Evolutionary conservation across 2,329 filamentous ascomycete species (phyloP), one percentile per base, ranked within the genome.

Genomic region (Pseudogymnoascus sp.): DNA sequence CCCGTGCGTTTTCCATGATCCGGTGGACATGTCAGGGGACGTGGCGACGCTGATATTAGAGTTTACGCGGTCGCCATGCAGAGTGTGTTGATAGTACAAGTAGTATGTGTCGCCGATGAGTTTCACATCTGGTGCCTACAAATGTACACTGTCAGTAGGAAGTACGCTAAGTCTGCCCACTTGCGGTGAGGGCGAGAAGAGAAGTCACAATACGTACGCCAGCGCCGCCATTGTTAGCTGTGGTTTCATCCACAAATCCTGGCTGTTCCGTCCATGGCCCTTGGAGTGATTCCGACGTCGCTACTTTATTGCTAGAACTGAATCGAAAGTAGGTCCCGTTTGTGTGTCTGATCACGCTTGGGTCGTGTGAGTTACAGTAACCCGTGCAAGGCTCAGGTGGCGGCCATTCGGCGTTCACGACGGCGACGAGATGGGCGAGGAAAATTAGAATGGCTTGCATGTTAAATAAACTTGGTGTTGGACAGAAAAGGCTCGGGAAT

Each of bases 121-220:
- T 15, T 75, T 72, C 12, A 86, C 81, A 66, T 89, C 86, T 0
- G 87, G 87, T 1, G 87, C 87, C 84, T 86, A 39, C 40, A 25
- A 40, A 13, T 21, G 29, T 15, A 29, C 7, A 48, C 25, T 48
- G 42, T 48, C 29, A 48, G 25, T 48, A 48, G 29, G 3, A n/a
- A 29, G 3, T 29, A 48, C 42, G 13, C 15, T n/a, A n/a, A 29
- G 7, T 29, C 25, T 7, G 13, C 42, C 3, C 25, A 48, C n/a
- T 3, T 29, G 25, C 25, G 25, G 25, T 10, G 12, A 29, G 42
- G 6, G 4, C 13, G 42, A 8, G 25, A 48, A n/a, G 21, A n/a
- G 12, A 4, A 27, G 42, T 29, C 29, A 29, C 3, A 29, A 29
- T 48, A n/a, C 42, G 5, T 29, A 52, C 25, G 25, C 45, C n/a